Evolutionary conservation across 495 filamentous ascomycete species (phyloP).

Genomic region (Acidiella bohemica): DNA sequence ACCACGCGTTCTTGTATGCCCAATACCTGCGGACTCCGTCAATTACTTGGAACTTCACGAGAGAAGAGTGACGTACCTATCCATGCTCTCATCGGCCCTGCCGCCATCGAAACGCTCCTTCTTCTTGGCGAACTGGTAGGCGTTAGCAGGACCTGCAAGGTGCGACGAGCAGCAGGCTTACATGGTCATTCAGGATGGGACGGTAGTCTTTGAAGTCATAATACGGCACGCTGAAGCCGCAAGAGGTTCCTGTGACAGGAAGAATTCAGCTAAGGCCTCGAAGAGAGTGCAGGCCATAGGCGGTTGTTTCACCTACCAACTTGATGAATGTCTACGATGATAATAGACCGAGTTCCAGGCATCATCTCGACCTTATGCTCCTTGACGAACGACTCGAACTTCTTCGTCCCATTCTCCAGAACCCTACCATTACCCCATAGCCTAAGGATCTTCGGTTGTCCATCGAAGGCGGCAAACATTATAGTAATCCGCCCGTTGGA

Average conservation of each 20-base stretch:
- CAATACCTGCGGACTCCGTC: constrained; percentile 34
- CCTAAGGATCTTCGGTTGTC: constrained; percentile 22
- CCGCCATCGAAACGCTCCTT: constrained; percentile 31
- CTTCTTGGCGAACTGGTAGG: constrained; percentile 37
- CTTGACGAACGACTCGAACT: constrained; percentile 20
- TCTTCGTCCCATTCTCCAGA: constrained; percentile 20
- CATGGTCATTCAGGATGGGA: constrained; percentile 34
- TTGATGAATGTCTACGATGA: constrained; percentile 26
- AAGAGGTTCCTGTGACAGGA: no score
- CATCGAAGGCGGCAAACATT: constrained; percentile 25
- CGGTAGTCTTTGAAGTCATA: constrained; percentile 40
- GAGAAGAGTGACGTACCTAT: constrained; percentile 25
- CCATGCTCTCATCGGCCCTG: constrained; percentile 37
- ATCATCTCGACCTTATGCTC: constrained; percentile 18
- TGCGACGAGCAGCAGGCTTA: no score
- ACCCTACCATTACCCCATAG: constrained; percentile 24
- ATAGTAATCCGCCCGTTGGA: constrained; percentile 26
- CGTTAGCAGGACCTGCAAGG: no score
- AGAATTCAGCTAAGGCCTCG: no score
- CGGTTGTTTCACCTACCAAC: no score
- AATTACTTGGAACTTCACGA: neutral
- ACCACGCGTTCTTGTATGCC: constrained; percentile 41
- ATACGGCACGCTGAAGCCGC: constrained; percentile 41
- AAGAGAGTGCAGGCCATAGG: no score
- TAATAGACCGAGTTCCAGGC: constrained; percentile 20